Conservation (phyloP, 306 rosid genomes). For the Vigna hirtella region DNA sequence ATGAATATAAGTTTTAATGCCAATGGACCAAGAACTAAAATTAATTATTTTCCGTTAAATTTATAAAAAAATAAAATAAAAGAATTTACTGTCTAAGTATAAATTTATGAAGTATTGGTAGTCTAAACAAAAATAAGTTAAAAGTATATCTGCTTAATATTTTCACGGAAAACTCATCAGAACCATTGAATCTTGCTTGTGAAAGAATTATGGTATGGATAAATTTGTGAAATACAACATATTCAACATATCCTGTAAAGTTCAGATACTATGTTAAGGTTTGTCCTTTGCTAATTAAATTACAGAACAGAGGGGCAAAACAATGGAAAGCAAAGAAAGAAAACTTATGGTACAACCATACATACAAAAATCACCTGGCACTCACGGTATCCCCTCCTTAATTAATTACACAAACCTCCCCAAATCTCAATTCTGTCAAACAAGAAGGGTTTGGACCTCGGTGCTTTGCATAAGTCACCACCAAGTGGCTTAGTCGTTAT, state of each 20-base stretch:
- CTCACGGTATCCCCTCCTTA: conserved; percentile 11
- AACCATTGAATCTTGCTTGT: conserved; percentile 9
- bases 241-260: conserved; percentile 53
- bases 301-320: conserved; percentile 46
- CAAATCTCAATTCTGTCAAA: conserved; percentile 50
- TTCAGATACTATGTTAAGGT: conserved; percentile 52
- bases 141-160: too few relatives aligned
- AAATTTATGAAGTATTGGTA: too few relatives aligned
- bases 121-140: too few relatives aligned
- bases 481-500: conserved; percentile 34
- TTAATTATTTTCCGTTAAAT: too few relatives aligned
- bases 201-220: conserved; percentile 39
- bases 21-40: too few relatives aligned
- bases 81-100: too few relatives aligned
- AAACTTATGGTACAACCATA: conserved; percentile 69
- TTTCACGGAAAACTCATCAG: not conserved
- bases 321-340: conserved; percentile 37
- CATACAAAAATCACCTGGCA: conserved; percentile 57
- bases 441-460: conserved; percentile 43
- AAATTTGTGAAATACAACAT: conserved; percentile 47
- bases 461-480: conserved; percentile 53
- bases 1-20: too few relatives aligned
- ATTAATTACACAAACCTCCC: conserved; percentile 57
- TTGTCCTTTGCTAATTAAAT: conserved; percentile 51
- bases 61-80: too few relatives aligned